Percentiles rank a stretch among this genome's conserved stretches.
Conservation (phyloP, 257 asterid genomes). For the Fraxinus quadrangulata region DNA sequence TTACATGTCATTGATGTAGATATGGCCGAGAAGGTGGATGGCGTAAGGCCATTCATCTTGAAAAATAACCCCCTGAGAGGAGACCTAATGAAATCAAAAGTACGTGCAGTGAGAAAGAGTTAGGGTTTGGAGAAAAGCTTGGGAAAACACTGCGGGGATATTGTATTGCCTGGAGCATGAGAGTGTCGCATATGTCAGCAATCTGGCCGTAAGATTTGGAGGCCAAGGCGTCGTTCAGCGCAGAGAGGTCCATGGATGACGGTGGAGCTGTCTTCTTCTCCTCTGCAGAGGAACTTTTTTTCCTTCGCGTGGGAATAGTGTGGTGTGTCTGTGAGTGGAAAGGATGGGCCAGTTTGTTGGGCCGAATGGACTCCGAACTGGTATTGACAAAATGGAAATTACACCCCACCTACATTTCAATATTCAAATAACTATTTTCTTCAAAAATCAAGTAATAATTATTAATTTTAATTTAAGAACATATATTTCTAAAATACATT, state of each 20-base stretch:
- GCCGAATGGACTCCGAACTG: neutral
- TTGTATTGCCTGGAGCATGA: conserved; percentile 65
- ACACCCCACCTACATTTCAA: too few relatives aligned
- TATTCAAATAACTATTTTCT: too few relatives aligned
- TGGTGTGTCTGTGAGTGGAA: neutral
- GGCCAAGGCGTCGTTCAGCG: conserved; percentile 63
- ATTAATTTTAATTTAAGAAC: too few relatives aligned
- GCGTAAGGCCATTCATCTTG: conserved; percentile 92
- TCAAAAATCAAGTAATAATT: too few relatives aligned
- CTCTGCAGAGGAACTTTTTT: neutral
- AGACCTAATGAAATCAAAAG: conserved; percentile 41
- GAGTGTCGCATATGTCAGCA: conserved; percentile 69
- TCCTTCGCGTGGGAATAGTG: neutral
- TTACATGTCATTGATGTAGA: conserved; percentile 76
- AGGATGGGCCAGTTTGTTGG: neutral
- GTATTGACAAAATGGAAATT: too few relatives aligned
- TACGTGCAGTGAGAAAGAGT: conserved; percentile 14
- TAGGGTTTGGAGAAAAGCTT: conserved; percentile 26
- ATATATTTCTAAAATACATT: too few relatives aligned
- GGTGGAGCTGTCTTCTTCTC: conserved; percentile 16
- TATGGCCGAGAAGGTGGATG: conserved; percentile 78
- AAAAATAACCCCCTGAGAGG: conserved; percentile 62
- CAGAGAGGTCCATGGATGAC: conserved; percentile 64
- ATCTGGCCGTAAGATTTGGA: conserved; percentile 59
- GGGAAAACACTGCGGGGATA: neutral